A percentile compares a stretch with the other conserved stretches of the same genome.
phyloP scores from a whole-genome alignment of 1,284 basidiomycete genomes.

The Cutaneotrichosporon cutaneum region DNA sequence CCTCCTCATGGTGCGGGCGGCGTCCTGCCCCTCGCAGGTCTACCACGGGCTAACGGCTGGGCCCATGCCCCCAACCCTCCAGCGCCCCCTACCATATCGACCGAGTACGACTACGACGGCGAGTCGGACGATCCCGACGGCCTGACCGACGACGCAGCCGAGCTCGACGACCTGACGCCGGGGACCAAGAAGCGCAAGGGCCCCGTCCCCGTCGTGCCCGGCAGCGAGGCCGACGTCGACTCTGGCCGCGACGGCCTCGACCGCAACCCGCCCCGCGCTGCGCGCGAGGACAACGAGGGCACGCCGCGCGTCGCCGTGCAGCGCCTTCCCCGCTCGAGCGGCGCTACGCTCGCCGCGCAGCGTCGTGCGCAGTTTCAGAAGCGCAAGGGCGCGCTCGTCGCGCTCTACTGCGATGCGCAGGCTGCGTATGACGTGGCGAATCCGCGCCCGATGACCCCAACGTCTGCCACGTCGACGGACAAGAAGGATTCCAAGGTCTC shows the following conservation, averaged over 20 bases:
- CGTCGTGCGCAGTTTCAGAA: slow-evolving; percentile 33
- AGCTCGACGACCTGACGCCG: slow-evolving; percentile 27
- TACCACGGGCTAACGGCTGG: background rate
- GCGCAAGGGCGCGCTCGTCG: slow-evolving; percentile 42
- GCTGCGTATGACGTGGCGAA: slow-evolving; percentile 22
- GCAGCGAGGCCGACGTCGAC: slow-evolving; percentile 21
- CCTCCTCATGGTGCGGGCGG: slow-evolving; percentile 23
- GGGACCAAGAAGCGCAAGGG: slow-evolving; percentile 46
- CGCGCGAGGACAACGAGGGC: slow-evolving; percentile 19
- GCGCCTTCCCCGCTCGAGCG: slow-evolving; percentile 22
- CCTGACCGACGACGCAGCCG: background rate
- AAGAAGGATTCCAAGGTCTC: background rate
- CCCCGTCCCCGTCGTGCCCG: slow-evolving; percentile 26
- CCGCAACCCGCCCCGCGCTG: slow-evolving; percentile 24
- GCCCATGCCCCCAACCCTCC: background rate
- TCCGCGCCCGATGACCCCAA: background rate
- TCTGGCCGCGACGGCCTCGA: slow-evolving; percentile 23
- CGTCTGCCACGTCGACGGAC: background rate
- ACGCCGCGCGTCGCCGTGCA: slow-evolving; percentile 3
- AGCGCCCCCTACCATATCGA: background rate
- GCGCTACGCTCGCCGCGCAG: slow-evolving; percentile 22
- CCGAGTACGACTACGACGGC: slow-evolving; percentile 28
- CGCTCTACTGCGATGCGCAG: slow-evolving; percentile 46
- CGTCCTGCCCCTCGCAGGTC: slow-evolving; percentile 9
- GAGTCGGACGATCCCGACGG: slow-evolving; percentile 8